Base-by-base conservation (phyloP, 306 rosid species). In the Dalbergia oliveri region DNA sequence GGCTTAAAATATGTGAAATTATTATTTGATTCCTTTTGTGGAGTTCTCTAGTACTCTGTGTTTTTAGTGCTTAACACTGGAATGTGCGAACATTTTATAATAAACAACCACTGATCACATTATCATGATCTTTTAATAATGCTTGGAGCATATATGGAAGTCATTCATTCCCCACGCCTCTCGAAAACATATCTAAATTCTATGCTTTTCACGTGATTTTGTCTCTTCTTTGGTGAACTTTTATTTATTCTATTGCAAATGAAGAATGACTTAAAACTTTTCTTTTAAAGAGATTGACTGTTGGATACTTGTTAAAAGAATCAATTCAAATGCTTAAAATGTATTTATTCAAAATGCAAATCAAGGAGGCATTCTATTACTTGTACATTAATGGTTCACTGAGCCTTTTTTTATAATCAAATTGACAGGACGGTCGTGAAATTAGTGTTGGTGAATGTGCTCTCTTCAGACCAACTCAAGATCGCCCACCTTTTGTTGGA, bases 391-490 rank as follows among this genome's bases (percentile, higher is more conserved):
- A 37, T 73, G 31, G 13, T 58, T 39, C 3, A 8, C 60, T 73
- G 41, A 51, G 13, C 13, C 13, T 33, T 57, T 21, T 72, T 47
- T 53, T 8, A 10, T 8, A 8, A 44, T 44, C 63, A 16, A 58
- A 43, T 62, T 19, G 41, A 47, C 64, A 93, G 98, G 94, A 87
- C 33, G 92, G 93, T 82, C 93, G 94, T 35, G 89, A 83, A 82
- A 88, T 88, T 76, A 79, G 81, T 82, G 88, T 90, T 23, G 98
- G 97, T 63, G 97, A 90, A 44, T 90, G 94, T 87, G 98, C 98
- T 64, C 92, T 93, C 78, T 93, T 93, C 89, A 93, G 89, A 86
- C 86, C 94, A 67, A 82, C 91, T 26, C 83, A 78, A 79, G 92
- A 84, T 60, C 56, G 91, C 67, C 97, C 89, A 1, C 93, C 98